Conservation (phyloP, 371 early-diverging fungal species). For the Blakeslea trispora region DNA sequence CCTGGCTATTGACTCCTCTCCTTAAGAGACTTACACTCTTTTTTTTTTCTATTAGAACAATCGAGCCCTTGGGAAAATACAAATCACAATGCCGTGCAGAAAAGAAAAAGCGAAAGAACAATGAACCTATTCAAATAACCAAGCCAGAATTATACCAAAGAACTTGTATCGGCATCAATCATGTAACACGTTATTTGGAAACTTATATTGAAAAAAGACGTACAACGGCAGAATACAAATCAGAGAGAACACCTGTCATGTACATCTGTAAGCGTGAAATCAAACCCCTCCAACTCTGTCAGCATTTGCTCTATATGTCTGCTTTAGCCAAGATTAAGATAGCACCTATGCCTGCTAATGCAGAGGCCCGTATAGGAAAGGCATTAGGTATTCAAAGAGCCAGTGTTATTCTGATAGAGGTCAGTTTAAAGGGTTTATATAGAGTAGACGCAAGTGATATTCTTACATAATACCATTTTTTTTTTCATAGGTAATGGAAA, state of each 20-base stretch:
- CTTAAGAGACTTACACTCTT: neutral
- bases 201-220: constrained; percentile 16
- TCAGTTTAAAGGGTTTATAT: too few relatives aligned
- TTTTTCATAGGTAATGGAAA: constrained; percentile 18
- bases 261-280: constrained; percentile 46
- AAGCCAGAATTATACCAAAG: constrained; percentile 29
- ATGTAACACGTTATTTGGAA: constrained; percentile 34
- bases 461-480: too few relatives aligned
- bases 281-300: constrained; percentile 34
- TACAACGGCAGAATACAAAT: neutral
- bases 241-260: constrained; percentile 13
- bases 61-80: constrained; percentile 30
- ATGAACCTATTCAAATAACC: neutral
- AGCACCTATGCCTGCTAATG: constrained; percentile 29
- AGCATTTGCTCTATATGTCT: constrained; percentile 39
- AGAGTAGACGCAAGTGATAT: too few relatives aligned
- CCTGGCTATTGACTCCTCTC: neutral
- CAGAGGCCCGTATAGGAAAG: constrained; percentile 25
- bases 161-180: constrained; percentile 33
- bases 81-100: constrained; percentile 10
- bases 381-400: constrained; percentile 28
- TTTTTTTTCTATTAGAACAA: constrained; percentile 9
- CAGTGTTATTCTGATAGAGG: constrained; percentile 25
- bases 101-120: constrained; percentile 17
- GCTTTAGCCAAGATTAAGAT: constrained; percentile 32